These are phyloP conservation scores for Tranzscheliella williamsii DNA, from an alignment of 1,284 basidiomycete species.

Conservation along the genomic window DNA sequence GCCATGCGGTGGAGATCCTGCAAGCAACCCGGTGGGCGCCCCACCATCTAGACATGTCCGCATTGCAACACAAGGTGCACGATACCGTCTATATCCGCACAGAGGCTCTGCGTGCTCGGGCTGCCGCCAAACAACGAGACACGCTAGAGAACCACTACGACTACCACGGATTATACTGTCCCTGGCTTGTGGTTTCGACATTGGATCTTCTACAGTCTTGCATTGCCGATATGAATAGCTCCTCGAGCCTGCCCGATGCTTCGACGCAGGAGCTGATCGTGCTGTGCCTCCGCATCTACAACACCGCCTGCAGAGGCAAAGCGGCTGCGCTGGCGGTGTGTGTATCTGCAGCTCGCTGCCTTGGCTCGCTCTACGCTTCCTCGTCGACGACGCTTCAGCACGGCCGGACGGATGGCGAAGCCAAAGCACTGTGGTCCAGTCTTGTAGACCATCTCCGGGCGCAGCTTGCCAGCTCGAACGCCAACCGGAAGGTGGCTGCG, in stretches of 20 bases:
- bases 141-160: not conserved
- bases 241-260: too few relatives aligned
- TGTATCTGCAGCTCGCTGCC: slow-evolving; percentile 16
- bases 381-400: too few relatives aligned
- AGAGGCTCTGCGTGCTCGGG: slow-evolving; percentile 16
- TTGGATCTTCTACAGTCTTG: too few relatives aligned
- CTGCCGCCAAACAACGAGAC: slow-evolving; percentile 2
- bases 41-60: slow-evolving; percentile 7
- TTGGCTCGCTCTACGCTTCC: slow-evolving; percentile 1
- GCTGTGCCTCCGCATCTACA: slow-evolving; percentile 19
- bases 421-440: slow-evolving; percentile 9
- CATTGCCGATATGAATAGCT: too few relatives aligned
- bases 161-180: slow-evolving; percentile 1
- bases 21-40: slow-evolving; percentile 23
- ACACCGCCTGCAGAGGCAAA: slow-evolving; percentile 10
- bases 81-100: slow-evolving; percentile 4
- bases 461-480: slow-evolving; percentile 24
- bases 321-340: slow-evolving; percentile 22
- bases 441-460: slow-evolving; percentile 14
- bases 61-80: not conserved
- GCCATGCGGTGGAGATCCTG: slow-evolving; percentile 15
- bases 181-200: slow-evolving; percentile 1
- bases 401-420: slow-evolving; percentile 6
- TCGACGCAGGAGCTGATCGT: too few relatives aligned
- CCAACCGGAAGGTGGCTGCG: slow-evolving; percentile 20